Evolutionary conservation across 2,329 filamentous ascomycete genomes (phyloP).

Genomic region (Anisogramma anomala): DNA sequence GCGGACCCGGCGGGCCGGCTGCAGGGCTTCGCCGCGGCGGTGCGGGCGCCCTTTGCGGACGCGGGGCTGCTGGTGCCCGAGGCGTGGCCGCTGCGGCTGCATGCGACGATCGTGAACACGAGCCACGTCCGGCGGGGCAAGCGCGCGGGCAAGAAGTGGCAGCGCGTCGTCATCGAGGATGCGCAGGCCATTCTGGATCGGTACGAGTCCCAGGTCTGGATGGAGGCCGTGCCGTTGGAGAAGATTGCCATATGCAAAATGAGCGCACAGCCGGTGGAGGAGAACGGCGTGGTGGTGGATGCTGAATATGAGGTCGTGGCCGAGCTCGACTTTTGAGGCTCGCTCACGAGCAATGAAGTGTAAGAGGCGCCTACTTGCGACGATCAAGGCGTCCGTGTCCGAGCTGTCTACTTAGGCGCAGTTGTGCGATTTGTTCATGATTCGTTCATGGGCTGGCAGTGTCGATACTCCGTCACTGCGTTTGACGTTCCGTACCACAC

Average conservation of each 20-base stretch:
- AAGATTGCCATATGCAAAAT: conserved; percentile 72
- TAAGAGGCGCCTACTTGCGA: neutral
- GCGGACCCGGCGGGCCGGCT: conserved; percentile 40
- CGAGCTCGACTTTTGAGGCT: conserved; percentile 30
- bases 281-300: conserved; percentile 37
- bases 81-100: conserved; percentile 55
- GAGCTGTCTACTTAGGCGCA: no score
- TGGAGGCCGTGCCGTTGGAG: conserved; percentile 54
- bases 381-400: no score
- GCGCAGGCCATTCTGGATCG: conserved; percentile 42
- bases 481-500: no score
- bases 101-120: conserved; percentile 80
- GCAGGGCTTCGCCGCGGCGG: conserved; percentile 42
- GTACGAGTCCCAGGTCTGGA: conserved; percentile 60
- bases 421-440: no score
- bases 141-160: conserved; percentile 18
- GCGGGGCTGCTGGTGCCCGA: conserved; percentile 47
- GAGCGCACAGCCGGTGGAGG: conserved; percentile 60
- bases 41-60: conserved; percentile 43
- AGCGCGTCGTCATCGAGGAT: conserved; percentile 38
- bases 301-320: conserved; percentile 43
- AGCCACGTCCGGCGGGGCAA: conserved; percentile 51
- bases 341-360: neutral
- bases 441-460: no score
- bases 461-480: no score